Evolutionary conservation across 2,329 filamentous ascomycete genomes (phyloP).

Genomic region (Iodosphaeria phyllophila): DNA sequence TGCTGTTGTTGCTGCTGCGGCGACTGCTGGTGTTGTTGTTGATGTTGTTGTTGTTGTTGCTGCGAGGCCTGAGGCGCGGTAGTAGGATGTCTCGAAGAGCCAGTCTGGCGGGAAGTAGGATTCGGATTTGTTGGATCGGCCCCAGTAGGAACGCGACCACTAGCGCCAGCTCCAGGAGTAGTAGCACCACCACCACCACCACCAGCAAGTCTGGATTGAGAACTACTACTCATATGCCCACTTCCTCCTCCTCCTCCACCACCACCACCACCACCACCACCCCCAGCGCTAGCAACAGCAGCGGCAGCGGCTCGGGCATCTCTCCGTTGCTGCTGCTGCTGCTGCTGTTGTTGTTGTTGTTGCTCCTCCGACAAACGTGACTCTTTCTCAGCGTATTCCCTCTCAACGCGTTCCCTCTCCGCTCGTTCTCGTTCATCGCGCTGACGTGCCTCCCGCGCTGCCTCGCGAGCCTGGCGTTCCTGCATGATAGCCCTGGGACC

Average conservation of each 20-base stretch:
- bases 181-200: too few relatives aligned
- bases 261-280: too few relatives aligned
- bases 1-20: too few relatives aligned
- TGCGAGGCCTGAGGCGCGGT: too few relatives aligned
- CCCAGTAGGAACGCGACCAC: conserved; percentile 3
- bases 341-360: conserved; percentile 37
- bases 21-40: too few relatives aligned
- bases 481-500: conserved; percentile 88
- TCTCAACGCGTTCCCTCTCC: conserved; percentile 19
- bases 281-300: conserved; percentile 15
- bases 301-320: conserved; percentile 31
- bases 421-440: conserved; percentile 35
- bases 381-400: conserved; percentile 36
- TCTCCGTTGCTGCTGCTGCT: conserved; percentile 41
- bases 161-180: conserved; percentile 7
- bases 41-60: too few relatives aligned
- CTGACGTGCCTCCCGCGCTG: conserved; percentile 42
- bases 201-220: too few relatives aligned
- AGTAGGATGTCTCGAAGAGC: too few relatives aligned
- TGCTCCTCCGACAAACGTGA: conserved; percentile 33
- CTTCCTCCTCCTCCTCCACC: too few relatives aligned
- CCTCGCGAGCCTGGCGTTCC: conserved; percentile 61
- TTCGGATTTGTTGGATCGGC: too few relatives aligned
- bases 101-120: too few relatives aligned
- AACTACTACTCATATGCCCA: too few relatives aligned